These are phyloP conservation scores for Serpula lacrymans DNA, from an alignment of 768 basidiomycete genomes.

Conservation along the genomic window DNA sequence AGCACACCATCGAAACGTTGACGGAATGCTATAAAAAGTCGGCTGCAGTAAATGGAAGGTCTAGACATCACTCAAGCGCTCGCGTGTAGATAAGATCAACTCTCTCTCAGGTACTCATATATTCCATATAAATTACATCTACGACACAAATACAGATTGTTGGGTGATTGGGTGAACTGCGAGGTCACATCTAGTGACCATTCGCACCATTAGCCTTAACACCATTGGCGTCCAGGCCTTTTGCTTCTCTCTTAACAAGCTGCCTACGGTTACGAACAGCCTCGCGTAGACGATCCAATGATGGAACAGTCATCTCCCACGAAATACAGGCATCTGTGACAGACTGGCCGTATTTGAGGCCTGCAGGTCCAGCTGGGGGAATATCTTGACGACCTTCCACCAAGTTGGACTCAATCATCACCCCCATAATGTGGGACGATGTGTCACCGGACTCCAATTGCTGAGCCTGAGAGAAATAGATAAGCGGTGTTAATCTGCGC, in stretches of 20 bases:
- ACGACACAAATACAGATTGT: too few relatives aligned
- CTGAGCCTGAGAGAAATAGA: slow-evolving; percentile 45
- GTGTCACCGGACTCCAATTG: slow-evolving; percentile 76
- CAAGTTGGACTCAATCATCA: slow-evolving; percentile 95
- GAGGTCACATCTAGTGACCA: too few relatives aligned
- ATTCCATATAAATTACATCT: too few relatives aligned
- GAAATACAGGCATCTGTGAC: slow-evolving; percentile 90
- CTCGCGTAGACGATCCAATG: slow-evolving; percentile 80
- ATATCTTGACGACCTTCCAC: slow-evolving; percentile 86
- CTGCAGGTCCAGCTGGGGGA: slow-evolving; percentile 64
- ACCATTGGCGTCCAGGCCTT: slow-evolving; percentile 7
- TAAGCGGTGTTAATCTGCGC: slow-evolving; percentile 11
- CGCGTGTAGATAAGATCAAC: too few relatives aligned
- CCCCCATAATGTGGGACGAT: slow-evolving; percentile 74
- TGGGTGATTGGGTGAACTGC: too few relatives aligned
- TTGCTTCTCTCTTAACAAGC: slow-evolving; percentile 34
- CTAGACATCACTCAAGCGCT: too few relatives aligned
- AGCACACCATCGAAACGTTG: too few relatives aligned
- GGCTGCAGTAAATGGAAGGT: too few relatives aligned
- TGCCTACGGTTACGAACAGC: slow-evolving; percentile 79
- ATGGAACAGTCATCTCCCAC: slow-evolving; percentile 83
- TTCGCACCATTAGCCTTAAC: slow-evolving; percentile 9
- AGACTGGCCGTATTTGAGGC: slow-evolving; percentile 78
- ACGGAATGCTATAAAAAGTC: too few relatives aligned
- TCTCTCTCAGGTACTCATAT: too few relatives aligned